phyloP scores from a whole-genome alignment of 257 asterid genomes.

The Fraxinus anomala region DNA sequence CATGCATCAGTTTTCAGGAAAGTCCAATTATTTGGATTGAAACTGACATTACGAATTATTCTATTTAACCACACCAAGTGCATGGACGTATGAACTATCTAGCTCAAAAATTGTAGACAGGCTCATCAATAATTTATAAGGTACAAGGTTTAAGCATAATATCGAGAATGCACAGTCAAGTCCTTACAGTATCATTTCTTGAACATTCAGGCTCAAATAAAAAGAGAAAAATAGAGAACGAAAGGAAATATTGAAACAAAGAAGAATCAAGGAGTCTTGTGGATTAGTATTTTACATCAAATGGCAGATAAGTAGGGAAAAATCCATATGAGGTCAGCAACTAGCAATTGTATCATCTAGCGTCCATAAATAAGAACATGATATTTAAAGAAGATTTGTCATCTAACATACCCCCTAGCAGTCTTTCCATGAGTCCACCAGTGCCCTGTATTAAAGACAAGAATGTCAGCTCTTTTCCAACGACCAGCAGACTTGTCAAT shows the following conservation, averaged over 20 bases:
- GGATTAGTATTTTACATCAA: background rate
- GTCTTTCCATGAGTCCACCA: slow-evolving; percentile 99
- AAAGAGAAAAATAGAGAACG: background rate
- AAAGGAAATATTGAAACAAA: background rate
- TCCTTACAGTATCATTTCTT: background rate
- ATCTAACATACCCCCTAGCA: slow-evolving; percentile 70
- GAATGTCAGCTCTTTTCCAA: slow-evolving; percentile 93
- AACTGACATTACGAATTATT: background rate
- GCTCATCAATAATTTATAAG: background rate
- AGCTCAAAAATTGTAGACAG: background rate
- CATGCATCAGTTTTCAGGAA: slow-evolving; percentile 25
- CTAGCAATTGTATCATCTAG: background rate
- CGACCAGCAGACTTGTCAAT: slow-evolving; percentile 79
- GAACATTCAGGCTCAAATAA: background rate
- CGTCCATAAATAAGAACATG: slow-evolving; percentile 4
- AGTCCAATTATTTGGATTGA: background rate
- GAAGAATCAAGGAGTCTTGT: background rate
- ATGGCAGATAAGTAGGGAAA: background rate
- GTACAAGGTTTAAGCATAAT: background rate
- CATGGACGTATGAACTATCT: background rate
- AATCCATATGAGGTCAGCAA: background rate
- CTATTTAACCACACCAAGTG: background rate
- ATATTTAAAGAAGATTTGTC: background rate
- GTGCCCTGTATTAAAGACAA: slow-evolving; percentile 89
- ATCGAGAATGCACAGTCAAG: background rate